Evolutionary conservation across 257 asterid genomes (phyloP).

Genomic region (Petunia secreta): DNA sequence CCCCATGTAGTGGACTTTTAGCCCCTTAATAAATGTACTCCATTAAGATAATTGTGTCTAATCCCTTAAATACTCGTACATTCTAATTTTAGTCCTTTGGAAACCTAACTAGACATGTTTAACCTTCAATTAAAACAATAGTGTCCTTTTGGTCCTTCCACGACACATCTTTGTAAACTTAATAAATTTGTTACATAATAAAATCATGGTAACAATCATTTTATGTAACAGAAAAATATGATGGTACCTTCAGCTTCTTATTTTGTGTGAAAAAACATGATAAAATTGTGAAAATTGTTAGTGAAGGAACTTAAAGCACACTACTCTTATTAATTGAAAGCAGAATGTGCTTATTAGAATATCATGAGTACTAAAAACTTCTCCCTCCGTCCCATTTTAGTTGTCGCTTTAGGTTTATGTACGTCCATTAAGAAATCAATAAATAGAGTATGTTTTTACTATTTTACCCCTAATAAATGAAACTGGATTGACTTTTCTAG

Average conservation of each 20-base stretch:
- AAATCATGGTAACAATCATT: not conserved
- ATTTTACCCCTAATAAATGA: too few species aligned
- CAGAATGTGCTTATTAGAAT: not conserved
- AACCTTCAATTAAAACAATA: not conserved
- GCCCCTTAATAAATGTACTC: not conserved
- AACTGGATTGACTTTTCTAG: too few species aligned
- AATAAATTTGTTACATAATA: not conserved
- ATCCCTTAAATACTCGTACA: not conserved
- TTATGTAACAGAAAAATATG: not conserved
- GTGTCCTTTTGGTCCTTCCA: not conserved
- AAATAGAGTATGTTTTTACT: too few species aligned
- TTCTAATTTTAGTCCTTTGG: not conserved
- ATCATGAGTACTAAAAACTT: not conserved
- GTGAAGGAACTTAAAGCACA: not conserved
- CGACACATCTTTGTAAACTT: not conserved
- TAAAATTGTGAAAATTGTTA: not conserved
- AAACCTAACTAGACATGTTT: too few species aligned
- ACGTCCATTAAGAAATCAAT: too few species aligned
- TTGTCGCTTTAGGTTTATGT: too few species aligned
- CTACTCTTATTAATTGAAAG: not conserved
- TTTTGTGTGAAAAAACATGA: not conserved
- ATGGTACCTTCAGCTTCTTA: not conserved
- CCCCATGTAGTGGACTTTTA: not conserved
- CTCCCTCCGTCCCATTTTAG: too few species aligned
- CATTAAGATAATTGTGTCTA: not conserved